A percentile compares a stretch with the other conserved stretches of the same genome.
These are phyloP conservation scores for Fonsecaea pugnacius DNA, from an alignment of 2,329 filamentous ascomycete species.

Conservation along the genomic window DNA sequence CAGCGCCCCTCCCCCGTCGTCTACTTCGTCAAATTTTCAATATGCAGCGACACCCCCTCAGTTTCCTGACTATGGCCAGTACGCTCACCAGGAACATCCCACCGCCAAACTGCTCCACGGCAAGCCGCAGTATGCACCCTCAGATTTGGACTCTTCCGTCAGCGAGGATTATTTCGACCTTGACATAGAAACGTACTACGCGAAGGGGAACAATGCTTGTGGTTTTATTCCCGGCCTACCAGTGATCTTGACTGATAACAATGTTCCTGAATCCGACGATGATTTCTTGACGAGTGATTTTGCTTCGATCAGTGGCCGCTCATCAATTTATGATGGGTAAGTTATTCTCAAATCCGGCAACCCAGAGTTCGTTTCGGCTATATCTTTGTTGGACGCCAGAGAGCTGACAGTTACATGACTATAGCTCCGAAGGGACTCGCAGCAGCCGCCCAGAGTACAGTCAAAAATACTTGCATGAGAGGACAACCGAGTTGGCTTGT, in stretches of 20 bases:
- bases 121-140: conserved; percentile 31
- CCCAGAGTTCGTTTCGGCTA: not conserved
- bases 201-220: conserved; percentile 37
- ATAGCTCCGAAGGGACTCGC: conserved; percentile 27
- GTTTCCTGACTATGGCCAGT: conserved; percentile 20
- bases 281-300: conserved; percentile 33
- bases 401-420: not conserved
- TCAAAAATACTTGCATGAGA: conserved; percentile 33
- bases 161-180: conserved; percentile 37
- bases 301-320: conserved; percentile 31
- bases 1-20: conserved; percentile 8
- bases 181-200: conserved; percentile 36
- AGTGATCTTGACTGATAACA: conserved; percentile 34
- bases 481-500: conserved; percentile 43
- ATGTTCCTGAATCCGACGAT: conserved; percentile 33
- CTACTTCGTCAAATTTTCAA: conserved; percentile 17
- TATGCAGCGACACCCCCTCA: conserved; percentile 12
- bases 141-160: conserved; percentile 30
- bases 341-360: not conserved
- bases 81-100: conserved; percentile 25
- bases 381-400: not conserved
- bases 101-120: conserved; percentile 32
- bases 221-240: conserved; percentile 36
- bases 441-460: conserved; percentile 31
- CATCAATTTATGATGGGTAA: conserved; percentile 29